Base-by-base conservation (phyloP, 139 green algal genomes). In the Micractinium conductrix region DNA sequence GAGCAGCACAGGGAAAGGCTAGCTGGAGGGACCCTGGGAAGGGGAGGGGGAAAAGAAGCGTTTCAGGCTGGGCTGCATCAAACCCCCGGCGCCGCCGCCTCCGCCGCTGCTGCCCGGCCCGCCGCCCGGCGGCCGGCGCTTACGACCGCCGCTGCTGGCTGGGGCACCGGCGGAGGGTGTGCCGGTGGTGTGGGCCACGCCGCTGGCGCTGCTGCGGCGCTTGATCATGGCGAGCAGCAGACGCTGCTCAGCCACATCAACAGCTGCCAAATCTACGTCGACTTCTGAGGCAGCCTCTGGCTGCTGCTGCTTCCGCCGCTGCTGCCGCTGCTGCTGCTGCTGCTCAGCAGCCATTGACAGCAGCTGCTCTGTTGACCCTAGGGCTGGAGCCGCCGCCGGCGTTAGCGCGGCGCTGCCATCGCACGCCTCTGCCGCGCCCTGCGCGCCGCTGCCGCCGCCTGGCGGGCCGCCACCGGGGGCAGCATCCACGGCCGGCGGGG, bases 241-340 rank as follows among this genome's bases (percentile, higher is more conserved):
- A 42, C 86, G 62, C 82, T 93, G 88, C 85, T 93, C 85, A 12
- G 4, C 72, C 30, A 92, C 43, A 48, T 92, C 89, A 17, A 93
- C 78, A 1, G 21, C 42, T 1, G 22, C 44, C 53, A 93, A 62
- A 43, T 93, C 88, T 8, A 93, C 55, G 4, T 72, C n/a, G 42
- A 1, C 30, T 45, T 58, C 62, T 76, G 14, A 24, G 12, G 17
- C 68, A 24, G 35, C 44, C 2, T 4, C 60, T 44, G 72, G 53
- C 53, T 62, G 53, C 53, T 62, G 53, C 53, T 62, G 53, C 53
- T 30, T 10, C 33, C 5, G 53, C 53, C 26, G 53, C 53, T 62
- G 53, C 53, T 62, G 53, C 53, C 26, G 53, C 53, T 58, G 48
- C 48, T 58, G 48, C 26, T 69, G 62, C 62, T 19, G 62, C 26